phyloP scores from a whole-genome alignment of 768 basidiomycete species.

The Pholiota conissans region DNA sequence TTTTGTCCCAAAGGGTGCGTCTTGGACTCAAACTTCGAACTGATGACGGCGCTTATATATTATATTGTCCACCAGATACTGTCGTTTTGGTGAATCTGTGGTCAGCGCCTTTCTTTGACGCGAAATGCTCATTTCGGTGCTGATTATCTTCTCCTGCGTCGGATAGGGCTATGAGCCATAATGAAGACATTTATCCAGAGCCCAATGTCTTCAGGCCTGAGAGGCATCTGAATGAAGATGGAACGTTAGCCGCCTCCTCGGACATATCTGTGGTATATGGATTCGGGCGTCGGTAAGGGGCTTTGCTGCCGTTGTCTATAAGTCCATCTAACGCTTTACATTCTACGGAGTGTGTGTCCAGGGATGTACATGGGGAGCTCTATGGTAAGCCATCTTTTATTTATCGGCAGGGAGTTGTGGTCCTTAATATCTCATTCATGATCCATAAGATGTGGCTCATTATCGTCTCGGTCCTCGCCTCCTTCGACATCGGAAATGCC shows the following conservation, averaged over 20 bases:
- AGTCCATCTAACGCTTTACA: not conserved
- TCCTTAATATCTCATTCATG: too few species aligned
- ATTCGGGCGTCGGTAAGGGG: not conserved
- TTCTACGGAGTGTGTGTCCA: not conserved
- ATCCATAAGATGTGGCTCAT: not conserved
- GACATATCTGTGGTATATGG: not conserved
- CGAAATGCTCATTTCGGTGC: not conserved
- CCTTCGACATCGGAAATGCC: not conserved
- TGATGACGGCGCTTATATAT: not conserved
- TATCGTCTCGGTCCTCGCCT: not conserved
- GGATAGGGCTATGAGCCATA: not conserved
- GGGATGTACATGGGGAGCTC: not conserved
- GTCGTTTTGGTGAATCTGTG: not conserved
- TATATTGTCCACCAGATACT: not conserved
- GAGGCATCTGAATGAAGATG: not conserved
- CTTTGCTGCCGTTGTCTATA: too few species aligned
- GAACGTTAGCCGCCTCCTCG: not conserved
- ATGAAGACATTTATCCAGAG: not conserved
- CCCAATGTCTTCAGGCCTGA: not conserved
- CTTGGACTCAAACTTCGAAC: not conserved
- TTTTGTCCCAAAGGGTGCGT: slow-evolving; percentile 24
- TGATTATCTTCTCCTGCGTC: not conserved
- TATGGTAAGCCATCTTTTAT: not conserved
- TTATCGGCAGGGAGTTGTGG: too few species aligned
- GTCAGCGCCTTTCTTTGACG: not conserved